Conservation (phyloP, 306 rosid species). For the Fagus crenata region DNA sequence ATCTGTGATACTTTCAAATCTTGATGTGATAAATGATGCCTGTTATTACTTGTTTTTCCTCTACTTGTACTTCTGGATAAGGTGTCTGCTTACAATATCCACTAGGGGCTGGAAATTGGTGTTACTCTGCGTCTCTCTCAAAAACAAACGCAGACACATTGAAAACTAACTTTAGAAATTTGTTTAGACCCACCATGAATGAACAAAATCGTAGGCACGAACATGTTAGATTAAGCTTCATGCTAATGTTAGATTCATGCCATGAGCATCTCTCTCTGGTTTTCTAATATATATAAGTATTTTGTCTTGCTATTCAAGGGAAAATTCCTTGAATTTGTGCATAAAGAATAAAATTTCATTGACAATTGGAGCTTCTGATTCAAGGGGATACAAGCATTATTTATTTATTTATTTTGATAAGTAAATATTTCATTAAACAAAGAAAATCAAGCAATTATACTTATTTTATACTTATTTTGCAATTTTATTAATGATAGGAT, state of each 20-base stretch:
- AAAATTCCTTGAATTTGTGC: background rate
- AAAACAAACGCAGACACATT: background rate
- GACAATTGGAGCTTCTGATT: conserved; percentile 6
- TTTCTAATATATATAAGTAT: background rate
- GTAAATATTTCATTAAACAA: no score
- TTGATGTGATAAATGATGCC: conserved; percentile 23
- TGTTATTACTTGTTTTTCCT: conserved; percentile 8
- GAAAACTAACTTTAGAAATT: background rate
- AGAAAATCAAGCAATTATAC: no score
- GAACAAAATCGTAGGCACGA: background rate
- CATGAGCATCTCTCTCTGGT: background rate
- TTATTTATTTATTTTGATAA: no score
- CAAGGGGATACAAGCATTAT: background rate
- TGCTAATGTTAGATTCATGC: background rate
- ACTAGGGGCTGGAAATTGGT: background rate
- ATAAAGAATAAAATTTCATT: background rate
- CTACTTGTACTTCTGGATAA: background rate
- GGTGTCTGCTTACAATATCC: background rate
- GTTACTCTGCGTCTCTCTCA: background rate
- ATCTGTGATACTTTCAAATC: conserved; percentile 4
- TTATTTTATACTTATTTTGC: background rate
- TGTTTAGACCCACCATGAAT: background rate
- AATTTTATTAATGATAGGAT: no score
- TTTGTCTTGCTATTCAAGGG: background rate
- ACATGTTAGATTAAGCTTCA: background rate